A percentile compares a stretch with the other conserved stretches of the same genome.
These are phyloP conservation scores for Aethionema arabicum DNA, from an alignment of 345 rosid species.

Conservation along the genomic window DNA sequence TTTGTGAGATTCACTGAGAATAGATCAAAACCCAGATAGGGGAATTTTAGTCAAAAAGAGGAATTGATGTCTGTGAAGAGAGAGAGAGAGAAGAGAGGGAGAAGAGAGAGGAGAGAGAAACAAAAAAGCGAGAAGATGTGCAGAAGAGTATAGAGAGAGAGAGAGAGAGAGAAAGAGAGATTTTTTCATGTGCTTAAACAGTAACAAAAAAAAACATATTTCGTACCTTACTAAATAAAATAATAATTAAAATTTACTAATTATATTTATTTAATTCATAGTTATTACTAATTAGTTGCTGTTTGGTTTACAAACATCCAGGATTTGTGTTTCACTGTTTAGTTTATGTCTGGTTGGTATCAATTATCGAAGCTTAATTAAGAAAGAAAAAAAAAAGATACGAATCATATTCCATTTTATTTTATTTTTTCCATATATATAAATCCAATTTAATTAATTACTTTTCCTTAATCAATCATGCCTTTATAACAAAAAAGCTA, in stretches of 20 bases:
- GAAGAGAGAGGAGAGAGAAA: neutral
- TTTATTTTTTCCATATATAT: conserved; percentile 20
- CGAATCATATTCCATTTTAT: conserved; percentile 32
- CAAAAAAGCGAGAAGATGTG: neutral
- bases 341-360: conserved; percentile 31
- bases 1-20: conserved; percentile 32
- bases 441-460: conserved; percentile 8
- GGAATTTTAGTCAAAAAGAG: conserved; percentile 40
- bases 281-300: neutral
- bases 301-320: conserved; percentile 26
- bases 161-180: conserved; percentile 24
- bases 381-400: conserved; percentile 29
- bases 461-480: no score
- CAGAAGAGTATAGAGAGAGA: conserved; percentile 19
- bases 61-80: conserved; percentile 32
- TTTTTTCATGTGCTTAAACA: conserved; percentile 33
- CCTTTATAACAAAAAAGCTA: no score
- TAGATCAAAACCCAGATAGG: conserved; percentile 35
- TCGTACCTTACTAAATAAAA: neutral
- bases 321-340: conserved; percentile 32
- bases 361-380: conserved; percentile 23
- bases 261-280: neutral
- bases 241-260: conserved; percentile 21
- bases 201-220: neutral
- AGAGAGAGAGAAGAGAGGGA: conserved; percentile 3